Base-by-base conservation (phyloP, 352 stramenopile genomes). In the Pythium chondricola region DNA sequence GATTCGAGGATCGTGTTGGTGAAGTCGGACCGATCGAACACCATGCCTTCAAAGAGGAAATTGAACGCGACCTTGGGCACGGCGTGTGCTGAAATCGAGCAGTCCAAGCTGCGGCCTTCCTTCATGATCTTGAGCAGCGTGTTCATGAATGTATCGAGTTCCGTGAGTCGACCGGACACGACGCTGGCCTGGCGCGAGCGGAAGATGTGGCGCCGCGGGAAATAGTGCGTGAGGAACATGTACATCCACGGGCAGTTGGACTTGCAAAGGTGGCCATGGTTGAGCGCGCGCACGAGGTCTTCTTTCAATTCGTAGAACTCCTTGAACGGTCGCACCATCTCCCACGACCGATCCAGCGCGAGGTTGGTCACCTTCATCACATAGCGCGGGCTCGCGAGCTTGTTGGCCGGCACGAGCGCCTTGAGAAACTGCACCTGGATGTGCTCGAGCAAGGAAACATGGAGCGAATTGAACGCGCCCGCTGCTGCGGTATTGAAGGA, bases 161-260 rank as follows among this genome's bases (percentile, higher is more conserved):
- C 73, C 16, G 63, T 63, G 16, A 89, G 61, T 6, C 79, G 67
- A 10, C 45, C 52, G 2, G 77, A 72, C 48, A 90, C 81, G 37
- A 91, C 79, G 22, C 64, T 79, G 8, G 74, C 65, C 21, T 69
- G 76, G 38, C 77, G 67, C 43, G 71, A 85, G 20, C 80, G 69
- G 57, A 93, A 90, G 40, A 91, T 61, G 49, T 74, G 79, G 40
- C 82, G 74, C 0, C 78, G 65, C 11, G 83, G 83, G 57, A 93
- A 93, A 52, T 89, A 77, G 45, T 88, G 69, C 22, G 77, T 70
- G 10, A 68, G 69, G 45, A 74, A 88, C 75, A 88, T 85, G 73
- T 83, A 93, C 41, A 93, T 61, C 74, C 74, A 93, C 42, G 83
- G 83, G 26, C 83, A 93, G 47, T 88, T 88, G 26, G 79, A 84